phyloP scores from a whole-genome alignment of 2,329 filamentous ascomycete species.

The Apiospora malaysiana region DNA sequence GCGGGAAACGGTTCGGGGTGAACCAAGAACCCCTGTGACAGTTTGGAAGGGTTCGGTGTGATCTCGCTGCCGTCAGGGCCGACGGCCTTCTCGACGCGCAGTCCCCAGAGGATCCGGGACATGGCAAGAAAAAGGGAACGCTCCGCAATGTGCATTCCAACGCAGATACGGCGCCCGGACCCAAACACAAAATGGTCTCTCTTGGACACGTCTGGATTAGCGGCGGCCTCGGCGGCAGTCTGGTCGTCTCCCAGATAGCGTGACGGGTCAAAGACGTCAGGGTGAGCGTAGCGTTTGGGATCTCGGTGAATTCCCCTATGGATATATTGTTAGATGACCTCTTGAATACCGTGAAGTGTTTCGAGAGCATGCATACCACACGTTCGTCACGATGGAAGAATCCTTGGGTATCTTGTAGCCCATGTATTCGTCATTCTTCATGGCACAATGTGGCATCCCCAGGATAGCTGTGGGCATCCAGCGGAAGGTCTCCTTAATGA shows the following conservation, averaged over 20 bases:
- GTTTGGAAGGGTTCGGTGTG: slow-evolving; percentile 23
- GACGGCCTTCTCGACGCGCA: slow-evolving; percentile 39
- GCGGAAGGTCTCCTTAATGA: slow-evolving; percentile 61
- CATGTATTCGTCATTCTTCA: slow-evolving; percentile 48
- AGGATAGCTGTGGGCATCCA: slow-evolving; percentile 50
- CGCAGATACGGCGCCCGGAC: slow-evolving; percentile 61
- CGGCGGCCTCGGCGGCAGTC: slow-evolving; percentile 36
- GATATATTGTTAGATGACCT: neutral
- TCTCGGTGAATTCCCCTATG: slow-evolving; percentile 51
- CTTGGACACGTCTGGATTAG: slow-evolving; percentile 45
- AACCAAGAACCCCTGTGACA: slow-evolving; percentile 26
- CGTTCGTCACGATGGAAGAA: slow-evolving; percentile 51
- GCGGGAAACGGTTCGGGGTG: slow-evolving; percentile 26
- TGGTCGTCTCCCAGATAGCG: slow-evolving; percentile 32
- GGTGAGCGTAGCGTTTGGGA: slow-evolving; percentile 43
- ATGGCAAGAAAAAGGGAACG: slow-evolving; percentile 54
- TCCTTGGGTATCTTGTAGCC: slow-evolving; percentile 52
- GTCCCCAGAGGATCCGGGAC: slow-evolving; percentile 54
- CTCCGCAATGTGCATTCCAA: slow-evolving; percentile 60
- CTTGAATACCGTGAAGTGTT: neutral
- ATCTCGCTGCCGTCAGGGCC: slow-evolving; percentile 26
- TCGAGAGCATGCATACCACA: slow-evolving; percentile 43
- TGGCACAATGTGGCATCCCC: slow-evolving; percentile 53
- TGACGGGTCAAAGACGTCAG: slow-evolving; percentile 47
- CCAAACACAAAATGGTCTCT: slow-evolving; percentile 62